Base-by-base conservation (phyloP, 352 stramenopile species). In the Thalassiosira livingstoniorum region DNA sequence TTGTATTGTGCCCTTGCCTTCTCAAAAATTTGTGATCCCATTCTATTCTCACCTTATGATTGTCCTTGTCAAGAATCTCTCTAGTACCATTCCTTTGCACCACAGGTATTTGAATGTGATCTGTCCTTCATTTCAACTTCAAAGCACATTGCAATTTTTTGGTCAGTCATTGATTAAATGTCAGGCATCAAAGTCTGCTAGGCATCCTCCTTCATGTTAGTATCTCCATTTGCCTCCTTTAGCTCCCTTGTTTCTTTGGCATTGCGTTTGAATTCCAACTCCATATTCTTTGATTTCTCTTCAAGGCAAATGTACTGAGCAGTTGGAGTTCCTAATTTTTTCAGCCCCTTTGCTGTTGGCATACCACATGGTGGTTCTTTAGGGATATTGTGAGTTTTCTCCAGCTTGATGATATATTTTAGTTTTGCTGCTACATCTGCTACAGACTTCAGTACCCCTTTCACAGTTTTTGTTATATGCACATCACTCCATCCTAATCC, bases 401-500 rank as follows among this genome's bases (percentile, higher is more conserved):
- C 7, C 15, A 18, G 39, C 7, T 15, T 18, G 15, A 47, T 47
- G 10, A 43, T 54, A 55, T 68, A 34, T 68, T 37, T 43, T 29
- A 7, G 57, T 13, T 15, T 63, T 15, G 21, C 62, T 61, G 0
- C 23, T 34, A 25, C 47, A 18, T 32, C 51, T 21, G 1, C 27
- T 21, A 1, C 21, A n/a, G 4, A 31, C 47, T 25, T 51, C 35
- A 5, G 13, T 54, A 23, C 18, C 15, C 37, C 65, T 4, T 64
- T 73, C 10, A 47, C 13, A 27, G 65, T 73, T 58, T 60, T 79
- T 5, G 66, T 3, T 63, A 29, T 51, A 23, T 60, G 27, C 34
- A 68, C 2, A 72, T 76, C 67, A 34, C 74, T 18, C 77, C 77
- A 84, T 29, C 77, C 77, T 70, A 84, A 66, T 42, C 68, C 69